Percentiles rank a stretch among this genome's conserved stretches.
Conservation (phyloP, 2,329 filamentous ascomycete species). For the Epichloe sibirici region DNA sequence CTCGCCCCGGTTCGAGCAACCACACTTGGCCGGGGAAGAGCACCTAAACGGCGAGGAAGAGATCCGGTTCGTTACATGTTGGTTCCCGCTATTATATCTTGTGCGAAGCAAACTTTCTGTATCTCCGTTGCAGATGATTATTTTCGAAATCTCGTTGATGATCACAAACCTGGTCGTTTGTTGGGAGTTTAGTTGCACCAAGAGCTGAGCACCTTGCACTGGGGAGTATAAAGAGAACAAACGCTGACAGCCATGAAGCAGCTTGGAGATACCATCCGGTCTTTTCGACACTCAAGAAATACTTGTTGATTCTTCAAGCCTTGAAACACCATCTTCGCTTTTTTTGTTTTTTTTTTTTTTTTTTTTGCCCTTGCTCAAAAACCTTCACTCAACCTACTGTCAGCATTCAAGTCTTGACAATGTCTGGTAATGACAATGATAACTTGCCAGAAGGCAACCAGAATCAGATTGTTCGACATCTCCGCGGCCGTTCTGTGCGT, state of each 20-base stretch:
- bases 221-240: slow-evolving; percentile 3
- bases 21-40: neutral
- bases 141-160: neutral
- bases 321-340: neutral
- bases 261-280: neutral
- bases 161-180: neutral
- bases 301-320: neutral
- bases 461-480: neutral
- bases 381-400: neutral
- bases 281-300: neutral
- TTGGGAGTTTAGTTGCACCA: neutral
- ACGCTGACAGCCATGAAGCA: neutral
- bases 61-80: neutral
- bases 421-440: neutral
- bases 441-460: neutral
- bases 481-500: neutral
- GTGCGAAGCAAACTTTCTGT: neutral
- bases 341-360: neutral
- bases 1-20: neutral
- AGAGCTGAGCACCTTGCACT: neutral
- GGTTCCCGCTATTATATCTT: neutral
- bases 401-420: neutral
- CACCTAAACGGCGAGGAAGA: neutral
- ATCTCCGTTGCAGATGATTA: neutral
- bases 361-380: neutral